Evolutionary conservation across 179 eudicot species (phyloP), one percentile per base, ranked within the genome.

Genomic region (Silene vulgaris): DNA sequence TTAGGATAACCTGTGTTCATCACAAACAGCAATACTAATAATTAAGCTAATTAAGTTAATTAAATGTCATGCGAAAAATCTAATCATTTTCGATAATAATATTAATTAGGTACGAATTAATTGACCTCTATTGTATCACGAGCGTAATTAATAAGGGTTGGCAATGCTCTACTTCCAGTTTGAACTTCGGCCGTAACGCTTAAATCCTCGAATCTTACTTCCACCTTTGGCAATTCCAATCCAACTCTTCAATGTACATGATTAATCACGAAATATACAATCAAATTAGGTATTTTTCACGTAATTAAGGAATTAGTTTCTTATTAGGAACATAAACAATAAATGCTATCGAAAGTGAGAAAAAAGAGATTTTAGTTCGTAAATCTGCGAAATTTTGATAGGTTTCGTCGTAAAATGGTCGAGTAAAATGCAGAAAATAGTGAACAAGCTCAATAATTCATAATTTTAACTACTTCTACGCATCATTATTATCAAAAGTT

Each of bases 111-210:
- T 4, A 3, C 26, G 21, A 3, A 17, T 66, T 32, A 12, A 78
- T 7, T 0, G 4, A 93, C 98, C 96, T 93, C 98, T 13, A 90
- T 63, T 35, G 78, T 76, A 70, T 93, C 88, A 57, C 93, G 90
- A 75, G 82, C 62, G 74, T 75, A 89, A 67, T 94, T 94, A 6
- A 86, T 43, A 17, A 94, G 73, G 48, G 98, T 92, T 57, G 98
- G 98, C 85, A 94, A 79, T 59, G 98, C 98, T 89, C 98, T 89
- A 19, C 85, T 84, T 14, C 98, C 98, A 0, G 86, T 81, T 69
- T 87, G 84, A 37, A 90, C 96, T 28, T 88, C 79, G 0, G 97
- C 96, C 8, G 45, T 73, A 56, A 92, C 67, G 11, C 80, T 84
- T 50, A 94, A 76, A 40, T 87, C 72, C 77, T 89, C 83, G 20